These are phyloP conservation scores for Castanopsis chinensis DNA, from an alignment of 306 rosid genomes.

Conservation along the genomic window DNA sequence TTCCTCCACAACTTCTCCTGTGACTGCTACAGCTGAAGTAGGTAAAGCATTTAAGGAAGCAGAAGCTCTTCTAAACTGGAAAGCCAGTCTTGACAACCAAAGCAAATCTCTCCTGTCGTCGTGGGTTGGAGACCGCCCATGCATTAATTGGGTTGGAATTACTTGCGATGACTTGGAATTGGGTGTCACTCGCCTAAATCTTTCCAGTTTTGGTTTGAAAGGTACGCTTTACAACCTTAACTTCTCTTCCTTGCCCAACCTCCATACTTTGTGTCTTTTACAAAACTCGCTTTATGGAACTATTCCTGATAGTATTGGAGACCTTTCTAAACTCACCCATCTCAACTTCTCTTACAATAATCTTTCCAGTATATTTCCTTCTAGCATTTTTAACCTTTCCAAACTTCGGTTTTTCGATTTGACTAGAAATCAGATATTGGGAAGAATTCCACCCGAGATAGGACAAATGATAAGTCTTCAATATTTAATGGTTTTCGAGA, in stretches of 20 bases:
- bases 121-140: slow-evolving; percentile 3
- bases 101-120: slow-evolving; percentile 9
- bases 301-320: not conserved
- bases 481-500: not conserved
- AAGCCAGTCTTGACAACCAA: not conserved
- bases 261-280: not conserved
- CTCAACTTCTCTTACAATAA: not conserved
- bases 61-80: slow-evolving; percentile 3
- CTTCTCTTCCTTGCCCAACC: slow-evolving; percentile 18
- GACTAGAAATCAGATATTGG: too few species aligned
- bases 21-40: too few species aligned
- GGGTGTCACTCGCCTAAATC: slow-evolving; percentile 7
- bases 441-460: too few species aligned
- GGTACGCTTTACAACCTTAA: slow-evolving; percentile 15
- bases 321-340: not conserved
- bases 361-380: not conserved
- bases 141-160: not conserved
- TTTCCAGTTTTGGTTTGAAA: slow-evolving; percentile 17
- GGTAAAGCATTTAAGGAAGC: too few species aligned
- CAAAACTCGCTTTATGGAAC: slow-evolving; percentile 6
- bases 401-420: too few species aligned
- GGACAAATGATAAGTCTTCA: too few species aligned
- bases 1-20: too few species aligned
- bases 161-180: slow-evolving; percentile 8
- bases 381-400: too few species aligned